Conservation (phyloP, 257 asterid species). For the Ophiorrhiza pumila region DNA sequence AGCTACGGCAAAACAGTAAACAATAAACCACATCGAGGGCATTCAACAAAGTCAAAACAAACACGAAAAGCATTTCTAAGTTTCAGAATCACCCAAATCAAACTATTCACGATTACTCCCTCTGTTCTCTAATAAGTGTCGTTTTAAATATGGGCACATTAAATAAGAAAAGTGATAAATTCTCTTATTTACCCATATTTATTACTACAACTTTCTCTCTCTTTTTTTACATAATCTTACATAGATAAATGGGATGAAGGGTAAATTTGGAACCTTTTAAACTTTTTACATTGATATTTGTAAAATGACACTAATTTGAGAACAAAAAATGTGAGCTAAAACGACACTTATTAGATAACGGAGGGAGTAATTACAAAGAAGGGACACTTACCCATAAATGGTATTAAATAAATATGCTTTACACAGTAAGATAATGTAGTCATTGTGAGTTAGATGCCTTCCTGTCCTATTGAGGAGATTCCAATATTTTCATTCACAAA, state of each 20-base stretch:
- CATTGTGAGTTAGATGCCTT: background rate
- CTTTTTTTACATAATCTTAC: too few relatives aligned
- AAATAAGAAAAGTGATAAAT: too few relatives aligned
- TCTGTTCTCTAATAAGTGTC: too few relatives aligned
- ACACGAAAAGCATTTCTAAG: background rate
- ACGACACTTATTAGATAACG: too few relatives aligned
- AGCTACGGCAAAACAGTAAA: background rate
- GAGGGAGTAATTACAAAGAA: background rate
- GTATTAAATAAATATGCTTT: background rate
- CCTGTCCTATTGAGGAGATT: background rate
- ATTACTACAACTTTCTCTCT: too few relatives aligned
- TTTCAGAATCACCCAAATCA: background rate
- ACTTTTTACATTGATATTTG: too few relatives aligned
- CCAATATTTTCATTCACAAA: background rate
- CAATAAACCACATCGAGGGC: background rate
- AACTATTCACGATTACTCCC: background rate
- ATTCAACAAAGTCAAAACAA: constrained; percentile 2
- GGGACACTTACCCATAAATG: background rate
- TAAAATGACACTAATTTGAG: too few relatives aligned
- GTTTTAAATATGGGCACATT: too few relatives aligned
- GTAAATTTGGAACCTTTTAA: too few relatives aligned
- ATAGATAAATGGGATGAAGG: too few relatives aligned
- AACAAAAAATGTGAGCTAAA: too few relatives aligned
- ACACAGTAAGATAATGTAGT: background rate
- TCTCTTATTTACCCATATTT: too few relatives aligned